Base-by-base conservation (phyloP, 1,284 basidiomycete species). In the Cryptococcus sp. region DNA sequence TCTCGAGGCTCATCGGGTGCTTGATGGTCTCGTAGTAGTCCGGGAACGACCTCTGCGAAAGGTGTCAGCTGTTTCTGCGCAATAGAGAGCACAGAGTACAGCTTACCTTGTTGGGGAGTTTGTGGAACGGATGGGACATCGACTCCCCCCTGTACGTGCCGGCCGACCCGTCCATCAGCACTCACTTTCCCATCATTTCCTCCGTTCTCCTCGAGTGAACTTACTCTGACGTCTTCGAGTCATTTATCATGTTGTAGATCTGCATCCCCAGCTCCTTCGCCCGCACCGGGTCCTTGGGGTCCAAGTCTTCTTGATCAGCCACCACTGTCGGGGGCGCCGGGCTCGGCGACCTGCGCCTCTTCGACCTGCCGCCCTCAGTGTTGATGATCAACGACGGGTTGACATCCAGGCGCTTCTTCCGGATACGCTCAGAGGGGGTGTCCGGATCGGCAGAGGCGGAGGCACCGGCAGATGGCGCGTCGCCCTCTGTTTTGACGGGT, bases 1-100 rank as follows among this genome's bases (percentile, higher is more conserved):
- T 68, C 37, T 74, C 69, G 38, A 77, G 66, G 36, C 68, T 68
- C 65, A 75, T 68, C 12, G 75, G 75, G 49, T 72, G 65, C 59
- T 75, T 74, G 61, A 77, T 77, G 9, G 63, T 69, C 46, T 71
- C 70, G 49, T 75, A 77, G 56, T 77, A 77, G 43, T 77, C 75
- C 7, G 73, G 72, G 50, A 75, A 74, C 13, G 65, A 53, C n/a
- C 69, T 55, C 70, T 73, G 56, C 16, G 28, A 9, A 33, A 33
- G 28, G 28, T 33, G 28, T 33, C 28, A 33, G 28, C 28, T 33
- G 9, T 33, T 4, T 33, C 28, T 9, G 9, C 28, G 5, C 28
- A 9, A 9, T 23, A 49, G 4, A 33, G 28, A 33, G 4, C 28
- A 33, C 5, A 33, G 5, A 9, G 28, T 9, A 33, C 4, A 33